Percentiles rank a stretch among this genome's conserved stretches.
Evolutionary conservation across 257 asterid species (phyloP).

Genomic region (Solanum ossicruentum): DNA sequence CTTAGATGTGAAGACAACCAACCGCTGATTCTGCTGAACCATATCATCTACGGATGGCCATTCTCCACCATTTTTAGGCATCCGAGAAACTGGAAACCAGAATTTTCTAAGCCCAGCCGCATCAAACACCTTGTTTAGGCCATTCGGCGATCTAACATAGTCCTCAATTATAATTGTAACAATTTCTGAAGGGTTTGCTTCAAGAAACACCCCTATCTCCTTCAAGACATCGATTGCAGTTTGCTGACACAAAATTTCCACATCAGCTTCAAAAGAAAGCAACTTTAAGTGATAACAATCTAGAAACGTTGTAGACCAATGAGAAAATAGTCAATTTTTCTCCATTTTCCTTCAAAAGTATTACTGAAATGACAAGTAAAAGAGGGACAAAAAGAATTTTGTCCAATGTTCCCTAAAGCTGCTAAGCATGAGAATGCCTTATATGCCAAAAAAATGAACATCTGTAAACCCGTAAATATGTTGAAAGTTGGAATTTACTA

Average conservation of each 20-base stretch:
- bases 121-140: constrained; percentile 53
- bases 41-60: constrained; percentile 94
- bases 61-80: constrained; percentile 78
- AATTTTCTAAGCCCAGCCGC: constrained; percentile 65
- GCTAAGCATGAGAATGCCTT: background rate
- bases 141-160: constrained; percentile 64
- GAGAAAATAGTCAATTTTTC: background rate
- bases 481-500: background rate
- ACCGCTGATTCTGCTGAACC: constrained; percentile 64
- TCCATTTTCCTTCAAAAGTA: background rate
- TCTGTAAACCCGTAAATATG: background rate
- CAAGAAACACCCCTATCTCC: constrained; percentile 68
- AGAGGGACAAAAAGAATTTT: background rate
- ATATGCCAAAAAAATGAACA: background rate
- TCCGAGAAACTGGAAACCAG: constrained; percentile 71
- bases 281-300: background rate
- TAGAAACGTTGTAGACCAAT: background rate
- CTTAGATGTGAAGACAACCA: constrained; percentile 85
- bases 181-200: constrained; percentile 74
- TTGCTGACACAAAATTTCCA: constrained; percentile 32
- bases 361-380: background rate
- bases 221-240: constrained; percentile 70
- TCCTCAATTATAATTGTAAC: constrained; percentile 86
- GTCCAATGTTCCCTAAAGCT: background rate
- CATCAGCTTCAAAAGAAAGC: constrained; percentile 5